phyloP scores from a whole-genome alignment of 1,139 yeast genomes.

The Yamadazyma diddensiae region DNA sequence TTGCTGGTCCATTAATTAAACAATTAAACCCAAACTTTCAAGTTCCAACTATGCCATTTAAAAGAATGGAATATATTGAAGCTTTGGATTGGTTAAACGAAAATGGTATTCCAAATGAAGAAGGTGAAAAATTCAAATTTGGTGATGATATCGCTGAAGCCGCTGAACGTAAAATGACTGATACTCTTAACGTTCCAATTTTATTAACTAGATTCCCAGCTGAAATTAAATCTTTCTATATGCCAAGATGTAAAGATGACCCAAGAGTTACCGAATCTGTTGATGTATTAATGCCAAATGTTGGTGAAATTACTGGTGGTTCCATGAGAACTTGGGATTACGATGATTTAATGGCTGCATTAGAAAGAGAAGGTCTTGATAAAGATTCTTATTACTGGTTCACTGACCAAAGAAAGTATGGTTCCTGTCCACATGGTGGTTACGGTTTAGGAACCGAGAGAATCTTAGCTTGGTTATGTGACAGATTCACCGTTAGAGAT shows the following conservation, averaged over 20 bases:
- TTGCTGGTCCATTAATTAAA: constrained; percentile 83
- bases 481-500: constrained; percentile 96
- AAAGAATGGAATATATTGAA: constrained; percentile 84
- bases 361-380: constrained; percentile 87
- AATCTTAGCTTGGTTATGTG: constrained; percentile 96
- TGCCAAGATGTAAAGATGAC: constrained; percentile 90
- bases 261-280: constrained; percentile 96
- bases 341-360: constrained; percentile 84
- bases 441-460: constrained; percentile 98
- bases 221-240: constrained; percentile 95
- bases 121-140: constrained; percentile 85
- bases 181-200: constrained; percentile 87
- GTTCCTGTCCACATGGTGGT: constrained; percentile 98
- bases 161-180: constrained; percentile 98
- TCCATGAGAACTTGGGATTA: constrained; percentile 91
- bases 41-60: constrained; percentile 82
- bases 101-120: constrained; percentile 90
- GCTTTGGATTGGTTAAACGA: constrained; percentile 97
- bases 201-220: constrained; percentile 93
- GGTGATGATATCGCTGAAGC: constrained; percentile 99
- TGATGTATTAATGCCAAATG: constrained; percentile 97
- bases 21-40: constrained; percentile 90
- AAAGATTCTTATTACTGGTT: constrained; percentile 90
- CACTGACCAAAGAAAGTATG: constrained; percentile 92
- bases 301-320: constrained; percentile 98